Conservation (phyloP, 495 filamentous ascomycete genomes). For the Penicillium desertorum region DNA sequence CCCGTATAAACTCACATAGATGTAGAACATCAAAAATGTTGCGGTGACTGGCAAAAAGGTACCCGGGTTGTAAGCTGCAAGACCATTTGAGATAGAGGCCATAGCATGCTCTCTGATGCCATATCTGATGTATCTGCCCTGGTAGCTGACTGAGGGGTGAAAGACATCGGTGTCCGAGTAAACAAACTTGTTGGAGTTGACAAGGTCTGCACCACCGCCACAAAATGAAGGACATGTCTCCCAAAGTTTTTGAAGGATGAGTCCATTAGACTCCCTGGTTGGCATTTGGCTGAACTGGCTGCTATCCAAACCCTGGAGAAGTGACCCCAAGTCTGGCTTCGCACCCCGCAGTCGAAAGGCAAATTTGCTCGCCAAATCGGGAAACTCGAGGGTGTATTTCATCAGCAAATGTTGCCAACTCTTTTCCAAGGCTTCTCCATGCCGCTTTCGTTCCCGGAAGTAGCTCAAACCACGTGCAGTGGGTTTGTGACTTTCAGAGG, state of each 20-base stretch:
- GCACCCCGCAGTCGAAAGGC: conserved; percentile 8
- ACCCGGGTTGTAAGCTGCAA: conserved; percentile 37
- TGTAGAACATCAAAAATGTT: conserved; percentile 48
- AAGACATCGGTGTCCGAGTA: conserved; percentile 16
- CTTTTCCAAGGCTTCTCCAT: conserved; percentile 10
- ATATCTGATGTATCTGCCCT: conserved; percentile 14
- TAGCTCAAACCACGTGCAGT: background rate
- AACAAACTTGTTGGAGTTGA: conserved; percentile 19
- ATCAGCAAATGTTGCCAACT: too few relatives aligned
- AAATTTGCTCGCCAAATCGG: too few relatives aligned
- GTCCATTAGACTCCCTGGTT: conserved; percentile 13
- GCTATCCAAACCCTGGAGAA: conserved; percentile 30
- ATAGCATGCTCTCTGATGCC: conserved; percentile 53
- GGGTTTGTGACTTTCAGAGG: too few relatives aligned
- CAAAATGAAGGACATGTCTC: conserved; percentile 6
- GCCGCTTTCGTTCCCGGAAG: conserved; percentile 15
- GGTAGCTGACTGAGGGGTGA: conserved; percentile 35
- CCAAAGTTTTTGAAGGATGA: conserved; percentile 14
- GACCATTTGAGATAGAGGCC: conserved; percentile 44
- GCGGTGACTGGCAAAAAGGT: conserved; percentile 46
- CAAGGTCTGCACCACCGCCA: conserved; percentile 22
- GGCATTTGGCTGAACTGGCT: conserved; percentile 29
- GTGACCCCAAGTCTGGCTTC: too few relatives aligned
- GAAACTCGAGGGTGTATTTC: too few relatives aligned
- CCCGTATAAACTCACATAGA: conserved; percentile 23